A percentile compares a stretch with the other conserved stretches of the same genome.
Evolutionary conservation across 2,329 filamentous ascomycete genomes (phyloP).

Genomic region (Pseudogymnoascus sp.): DNA sequence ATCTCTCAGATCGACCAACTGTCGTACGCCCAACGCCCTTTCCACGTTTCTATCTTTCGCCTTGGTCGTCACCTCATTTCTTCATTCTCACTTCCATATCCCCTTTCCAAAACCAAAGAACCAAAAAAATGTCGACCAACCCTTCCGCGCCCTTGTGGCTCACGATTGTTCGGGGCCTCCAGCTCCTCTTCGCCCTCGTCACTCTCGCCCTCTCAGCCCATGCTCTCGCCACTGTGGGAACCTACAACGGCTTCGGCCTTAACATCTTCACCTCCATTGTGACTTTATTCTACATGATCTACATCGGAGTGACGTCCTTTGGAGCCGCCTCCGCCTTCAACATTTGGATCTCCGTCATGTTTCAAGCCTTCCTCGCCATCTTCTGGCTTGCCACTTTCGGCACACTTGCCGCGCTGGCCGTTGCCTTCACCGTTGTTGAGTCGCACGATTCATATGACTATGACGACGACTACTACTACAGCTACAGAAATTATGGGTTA

Average conservation of each 20-base stretch:
- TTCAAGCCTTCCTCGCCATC: not conserved
- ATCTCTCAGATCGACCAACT: not conserved
- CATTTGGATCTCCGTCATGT: not conserved
- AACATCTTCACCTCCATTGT: not conserved
- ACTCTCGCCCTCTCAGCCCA: not conserved
- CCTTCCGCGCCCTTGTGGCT: not conserved
- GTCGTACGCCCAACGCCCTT: not conserved
- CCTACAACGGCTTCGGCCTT: not conserved
- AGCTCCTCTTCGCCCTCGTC: not conserved
- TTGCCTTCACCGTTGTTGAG: not conserved
- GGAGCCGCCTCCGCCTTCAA: not conserved
- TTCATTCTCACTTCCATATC: not conserved
- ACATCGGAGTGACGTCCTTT: not conserved
- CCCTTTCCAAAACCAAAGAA: not conserved
- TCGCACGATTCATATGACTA: not conserved
- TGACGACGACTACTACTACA: not conserved
- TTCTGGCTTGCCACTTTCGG: not conserved
- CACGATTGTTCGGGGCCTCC: not conserved
- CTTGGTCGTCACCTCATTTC: not conserved
- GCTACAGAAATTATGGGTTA: not conserved
- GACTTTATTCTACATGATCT: not conserved
- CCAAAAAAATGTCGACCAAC: not conserved
- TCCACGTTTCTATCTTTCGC: not conserved
- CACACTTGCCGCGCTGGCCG: not conserved
- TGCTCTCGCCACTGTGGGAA: not conserved